phyloP scores from a whole-genome alignment of 2,329 filamentous ascomycete species.

The Aplosporella prunicola region DNA sequence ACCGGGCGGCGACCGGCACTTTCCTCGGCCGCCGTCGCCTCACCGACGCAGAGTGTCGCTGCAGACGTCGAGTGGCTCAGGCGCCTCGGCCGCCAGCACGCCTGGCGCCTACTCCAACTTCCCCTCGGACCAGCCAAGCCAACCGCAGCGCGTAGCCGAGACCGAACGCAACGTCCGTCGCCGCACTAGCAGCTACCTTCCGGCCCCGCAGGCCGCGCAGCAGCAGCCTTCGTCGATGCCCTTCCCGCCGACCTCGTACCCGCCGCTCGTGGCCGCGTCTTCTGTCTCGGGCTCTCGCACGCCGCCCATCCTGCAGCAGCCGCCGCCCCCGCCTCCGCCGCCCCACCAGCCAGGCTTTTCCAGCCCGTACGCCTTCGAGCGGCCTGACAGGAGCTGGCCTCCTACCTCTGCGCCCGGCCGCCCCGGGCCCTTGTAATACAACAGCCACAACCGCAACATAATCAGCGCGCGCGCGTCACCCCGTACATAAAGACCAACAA shows the following conservation, averaged over 20 bases:
- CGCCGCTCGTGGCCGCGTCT: constrained; percentile 16
- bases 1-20: constrained; percentile 41
- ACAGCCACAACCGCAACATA: constrained; percentile 4
- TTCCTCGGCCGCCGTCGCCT: constrained; percentile 36
- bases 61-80: constrained; percentile 4
- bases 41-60: constrained; percentile 25
- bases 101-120: constrained; percentile 17
- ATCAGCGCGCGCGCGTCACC: too few species aligned
- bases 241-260: constrained; percentile 17
- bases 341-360: constrained; percentile 15
- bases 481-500: background rate
- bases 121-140: constrained; percentile 21
- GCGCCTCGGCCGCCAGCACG: constrained; percentile 7
- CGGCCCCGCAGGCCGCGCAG: constrained; percentile 18
- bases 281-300: constrained; percentile 7
- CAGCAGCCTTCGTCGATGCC: constrained; percentile 13
- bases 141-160: constrained; percentile 9
- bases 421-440: constrained; percentile 5
- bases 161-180: constrained; percentile 29
- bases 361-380: constrained; percentile 16
- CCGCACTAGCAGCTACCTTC: constrained; percentile 28
- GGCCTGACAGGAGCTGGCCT: constrained; percentile 22
- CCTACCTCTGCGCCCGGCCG: constrained; percentile 6
- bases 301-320: constrained; percentile 13
- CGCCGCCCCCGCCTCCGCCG: constrained; percentile 10